Percentiles rank a stretch among this genome's conserved stretches.
These are phyloP conservation scores for maize (Zea mays) DNA, from an alignment of 176 grass and related monocot species.

Conservation along the genomic window DNA sequence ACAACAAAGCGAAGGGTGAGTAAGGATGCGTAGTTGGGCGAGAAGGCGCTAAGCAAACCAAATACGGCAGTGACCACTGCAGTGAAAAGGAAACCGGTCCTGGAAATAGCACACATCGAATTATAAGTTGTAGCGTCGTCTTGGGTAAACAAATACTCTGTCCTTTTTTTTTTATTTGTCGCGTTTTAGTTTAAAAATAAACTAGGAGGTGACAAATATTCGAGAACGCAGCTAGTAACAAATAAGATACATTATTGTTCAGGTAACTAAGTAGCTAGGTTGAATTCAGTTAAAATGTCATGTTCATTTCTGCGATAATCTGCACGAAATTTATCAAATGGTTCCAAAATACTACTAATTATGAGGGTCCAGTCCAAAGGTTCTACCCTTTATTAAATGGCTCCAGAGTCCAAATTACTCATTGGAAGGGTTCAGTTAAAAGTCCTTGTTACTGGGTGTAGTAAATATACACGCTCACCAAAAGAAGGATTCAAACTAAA, in stretches of 20 bases:
- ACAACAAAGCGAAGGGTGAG: conserved; percentile 57
- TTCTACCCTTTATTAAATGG: neutral
- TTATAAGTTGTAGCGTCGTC: neutral
- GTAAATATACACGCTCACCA: neutral
- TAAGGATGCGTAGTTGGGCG: conserved; percentile 62
- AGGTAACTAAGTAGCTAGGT: neutral
- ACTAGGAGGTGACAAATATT: too few relatives aligned
- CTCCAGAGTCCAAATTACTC: neutral
- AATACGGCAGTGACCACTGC: conserved; percentile 50
- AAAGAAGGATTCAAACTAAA: neutral
- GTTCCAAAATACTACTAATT: neutral
- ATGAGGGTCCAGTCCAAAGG: neutral
- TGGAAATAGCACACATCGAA: conserved; percentile 18
- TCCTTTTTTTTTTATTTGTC: too few relatives aligned
- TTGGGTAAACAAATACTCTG: neutral
- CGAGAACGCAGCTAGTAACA: too few relatives aligned
- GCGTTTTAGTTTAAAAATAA: too few relatives aligned
- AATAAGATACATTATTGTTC: neutral
- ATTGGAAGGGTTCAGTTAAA: neutral
- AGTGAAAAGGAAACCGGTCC: conserved; percentile 67
- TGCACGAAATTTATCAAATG: neutral
- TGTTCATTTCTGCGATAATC: neutral
- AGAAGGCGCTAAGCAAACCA: conserved; percentile 70
- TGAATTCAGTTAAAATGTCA: neutral
- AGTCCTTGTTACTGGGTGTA: neutral